These are phyloP conservation scores for Penicillium polonicum DNA, from an alignment of 2,329 filamentous ascomycete species.

Conservation along the genomic window DNA sequence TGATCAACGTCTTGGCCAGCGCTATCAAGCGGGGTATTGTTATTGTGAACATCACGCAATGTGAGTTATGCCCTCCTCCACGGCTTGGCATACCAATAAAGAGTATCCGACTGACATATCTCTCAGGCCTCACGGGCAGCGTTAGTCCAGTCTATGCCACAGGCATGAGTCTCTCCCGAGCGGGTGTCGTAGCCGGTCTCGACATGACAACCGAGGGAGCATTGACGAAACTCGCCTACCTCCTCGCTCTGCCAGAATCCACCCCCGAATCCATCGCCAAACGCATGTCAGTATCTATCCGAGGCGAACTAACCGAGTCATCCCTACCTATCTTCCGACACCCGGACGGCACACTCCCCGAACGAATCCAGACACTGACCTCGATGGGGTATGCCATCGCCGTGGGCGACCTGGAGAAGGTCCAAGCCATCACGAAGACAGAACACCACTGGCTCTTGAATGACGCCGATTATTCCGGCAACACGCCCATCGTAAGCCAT, in stretches of 20 bases:
- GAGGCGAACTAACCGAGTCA: constrained; percentile 82
- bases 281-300: constrained; percentile 71
- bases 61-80: constrained; percentile 51
- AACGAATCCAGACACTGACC: constrained; percentile 65
- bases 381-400: constrained; percentile 78
- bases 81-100: constrained; percentile 35
- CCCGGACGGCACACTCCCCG: constrained; percentile 59
- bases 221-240: constrained; percentile 84
- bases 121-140: constrained; percentile 59
- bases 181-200: constrained; percentile 84
- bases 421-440: constrained; percentile 65
- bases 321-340: constrained; percentile 73
- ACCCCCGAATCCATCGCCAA: constrained; percentile 64
- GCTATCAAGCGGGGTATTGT: constrained; percentile 79
- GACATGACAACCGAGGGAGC: constrained; percentile 89
- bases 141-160: constrained; percentile 77
- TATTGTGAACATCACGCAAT: constrained; percentile 90
- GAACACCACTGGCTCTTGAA: constrained; percentile 69
- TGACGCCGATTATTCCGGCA: constrained; percentile 76
- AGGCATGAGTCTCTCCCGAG: constrained; percentile 72
- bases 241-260: constrained; percentile 68
- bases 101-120: constrained; percentile 27
- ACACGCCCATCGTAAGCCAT: constrained; percentile 57
- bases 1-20: constrained; percentile 73
- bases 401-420: constrained; percentile 64